Evolutionary conservation across 2,329 filamentous ascomycete genomes (phyloP).

Genomic region (Lizonia empirigonia): DNA sequence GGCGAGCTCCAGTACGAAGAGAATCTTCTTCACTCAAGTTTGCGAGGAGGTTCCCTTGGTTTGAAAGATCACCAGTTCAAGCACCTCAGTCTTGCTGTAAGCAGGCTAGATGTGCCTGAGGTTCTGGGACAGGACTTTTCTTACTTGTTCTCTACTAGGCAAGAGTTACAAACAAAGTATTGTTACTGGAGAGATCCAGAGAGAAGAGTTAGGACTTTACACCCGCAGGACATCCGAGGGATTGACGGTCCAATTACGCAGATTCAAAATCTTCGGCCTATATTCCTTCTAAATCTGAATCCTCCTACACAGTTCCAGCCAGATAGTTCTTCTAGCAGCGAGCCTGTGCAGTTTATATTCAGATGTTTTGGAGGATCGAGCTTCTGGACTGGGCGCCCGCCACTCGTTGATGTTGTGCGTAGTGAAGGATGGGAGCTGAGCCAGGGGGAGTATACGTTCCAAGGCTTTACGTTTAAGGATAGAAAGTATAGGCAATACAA

Average conservation of each 20-base stretch:
- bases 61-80: background rate
- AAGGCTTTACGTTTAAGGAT: background rate
- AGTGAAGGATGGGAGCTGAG: background rate
- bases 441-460: background rate
- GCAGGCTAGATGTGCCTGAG: constrained; percentile 1
- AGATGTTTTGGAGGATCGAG: background rate
- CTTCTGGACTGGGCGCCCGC: background rate
- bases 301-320: background rate
- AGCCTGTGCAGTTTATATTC: background rate
- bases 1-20: background rate
- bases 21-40: background rate
- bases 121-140: background rate
- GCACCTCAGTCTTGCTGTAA: background rate
- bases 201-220: background rate
- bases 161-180: constrained; percentile 1
- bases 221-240: background rate
- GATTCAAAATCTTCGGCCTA: background rate
- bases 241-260: background rate
- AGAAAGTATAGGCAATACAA: background rate
- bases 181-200: background rate
- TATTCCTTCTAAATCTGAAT: constrained; percentile 2
- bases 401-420: background rate
- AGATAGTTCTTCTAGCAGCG: background rate
- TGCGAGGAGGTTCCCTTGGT: background rate
- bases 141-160: background rate